Evolutionary conservation across 345 rosid genomes (phyloP).

Genomic region (Tarenaya hassleriana): DNA sequence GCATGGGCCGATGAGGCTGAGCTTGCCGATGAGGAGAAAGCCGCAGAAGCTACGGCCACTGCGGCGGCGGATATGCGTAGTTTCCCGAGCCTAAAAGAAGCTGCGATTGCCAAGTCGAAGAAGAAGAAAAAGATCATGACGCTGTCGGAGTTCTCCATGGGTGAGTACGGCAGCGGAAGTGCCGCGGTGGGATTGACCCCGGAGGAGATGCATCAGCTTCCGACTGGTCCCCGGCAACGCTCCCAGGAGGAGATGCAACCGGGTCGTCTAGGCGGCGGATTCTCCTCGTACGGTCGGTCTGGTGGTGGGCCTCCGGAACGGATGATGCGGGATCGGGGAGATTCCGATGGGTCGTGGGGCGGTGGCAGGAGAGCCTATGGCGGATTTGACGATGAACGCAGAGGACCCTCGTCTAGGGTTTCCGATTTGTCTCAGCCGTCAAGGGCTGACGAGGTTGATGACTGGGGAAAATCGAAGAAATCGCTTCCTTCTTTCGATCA

Average conservation of each 20-base stretch:
- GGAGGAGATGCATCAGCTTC: constrained; percentile 76
- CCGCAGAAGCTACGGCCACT: constrained; percentile 25
- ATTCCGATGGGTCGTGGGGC: constrained; percentile 49
- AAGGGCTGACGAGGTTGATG: constrained; percentile 85
- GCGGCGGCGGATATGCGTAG: constrained; percentile 39
- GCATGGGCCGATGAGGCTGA: constrained; percentile 97
- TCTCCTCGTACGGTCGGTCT: constrained; percentile 50
- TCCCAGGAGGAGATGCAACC: constrained; percentile 77
- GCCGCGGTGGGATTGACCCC: constrained; percentile 48
- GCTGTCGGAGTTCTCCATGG: constrained; percentile 23
- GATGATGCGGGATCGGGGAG: constrained; percentile 43
- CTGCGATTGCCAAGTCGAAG: constrained; percentile 61
- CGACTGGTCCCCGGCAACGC: constrained; percentile 85
- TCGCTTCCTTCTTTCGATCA: constrained; percentile 46
- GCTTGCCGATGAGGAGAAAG: constrained; percentile 61
- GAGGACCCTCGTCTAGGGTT: constrained; percentile 68
- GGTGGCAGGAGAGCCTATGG: constrained; percentile 52
- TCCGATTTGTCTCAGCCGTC: constrained; percentile 73
- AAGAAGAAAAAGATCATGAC: constrained; percentile 84
- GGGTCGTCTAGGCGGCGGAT: constrained; percentile 77
- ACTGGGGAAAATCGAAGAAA: constrained; percentile 73
- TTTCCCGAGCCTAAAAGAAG: constrained; percentile 75
- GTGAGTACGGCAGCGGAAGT: constrained; percentile 22
- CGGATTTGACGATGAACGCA: constrained; percentile 75
- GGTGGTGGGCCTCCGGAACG: constrained; percentile 27